These are phyloP conservation scores for Poteriospumella lacustris DNA, from an alignment of 108 stramenopile genomes.

Conservation along the genomic window DNA sequence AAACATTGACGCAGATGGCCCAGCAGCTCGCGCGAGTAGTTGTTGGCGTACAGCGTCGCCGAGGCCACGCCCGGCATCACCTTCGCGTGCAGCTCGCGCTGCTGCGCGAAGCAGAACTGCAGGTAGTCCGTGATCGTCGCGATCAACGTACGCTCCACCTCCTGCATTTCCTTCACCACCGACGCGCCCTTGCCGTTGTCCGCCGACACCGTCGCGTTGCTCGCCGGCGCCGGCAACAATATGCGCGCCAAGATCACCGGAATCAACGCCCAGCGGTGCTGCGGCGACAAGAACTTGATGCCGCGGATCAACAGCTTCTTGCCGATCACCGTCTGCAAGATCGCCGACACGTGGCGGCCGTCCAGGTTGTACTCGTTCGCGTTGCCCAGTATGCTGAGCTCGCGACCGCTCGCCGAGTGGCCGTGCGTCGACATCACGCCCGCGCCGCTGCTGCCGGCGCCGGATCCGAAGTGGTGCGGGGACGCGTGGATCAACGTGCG, in stretches of 20 bases:
- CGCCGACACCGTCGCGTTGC: too few relatives aligned
- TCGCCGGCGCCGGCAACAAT: not conserved
- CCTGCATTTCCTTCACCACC: too few relatives aligned
- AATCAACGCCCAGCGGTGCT: not conserved
- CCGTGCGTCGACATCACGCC: not conserved
- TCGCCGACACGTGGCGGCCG: not conserved
- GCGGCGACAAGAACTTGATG: not conserved
- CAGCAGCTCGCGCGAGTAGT: not conserved
- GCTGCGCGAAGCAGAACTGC: not conserved
- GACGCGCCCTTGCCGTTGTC: too few relatives aligned
- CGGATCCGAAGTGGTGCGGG: too few relatives aligned
- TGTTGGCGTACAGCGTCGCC: not conserved
- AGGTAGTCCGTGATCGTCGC: not conserved
- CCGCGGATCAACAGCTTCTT: not conserved
- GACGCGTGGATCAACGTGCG: not conserved
- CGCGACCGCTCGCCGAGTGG: not conserved
- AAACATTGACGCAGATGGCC: not conserved
- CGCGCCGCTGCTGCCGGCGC: not conserved
- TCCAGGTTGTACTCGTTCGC: not conserved
- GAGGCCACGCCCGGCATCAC: too few relatives aligned
- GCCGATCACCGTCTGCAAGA: not conserved
- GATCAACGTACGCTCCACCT: not conserved
- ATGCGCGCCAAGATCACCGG: not conserved
- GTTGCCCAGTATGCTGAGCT: too few relatives aligned
- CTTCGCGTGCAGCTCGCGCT: not conserved